Evolutionary conservation across 805 yeast genomes (phyloP).

Genomic region (Torulaspora maleeae): DNA sequence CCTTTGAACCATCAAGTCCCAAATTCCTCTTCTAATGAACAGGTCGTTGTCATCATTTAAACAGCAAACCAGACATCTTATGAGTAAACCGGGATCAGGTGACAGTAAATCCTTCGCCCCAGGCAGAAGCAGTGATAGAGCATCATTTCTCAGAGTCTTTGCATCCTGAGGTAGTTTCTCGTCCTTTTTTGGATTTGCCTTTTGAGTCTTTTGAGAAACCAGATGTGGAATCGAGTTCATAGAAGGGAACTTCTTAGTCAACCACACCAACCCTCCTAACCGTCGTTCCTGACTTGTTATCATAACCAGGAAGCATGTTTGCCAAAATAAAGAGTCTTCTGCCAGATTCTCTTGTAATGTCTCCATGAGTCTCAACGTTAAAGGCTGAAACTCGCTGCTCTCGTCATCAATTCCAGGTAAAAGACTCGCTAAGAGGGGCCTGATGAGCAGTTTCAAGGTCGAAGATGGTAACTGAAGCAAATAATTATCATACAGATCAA

Average conservation of each 20-base stretch:
- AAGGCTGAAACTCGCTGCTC: conserved; percentile 71
- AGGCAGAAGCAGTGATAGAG: conserved; percentile 35
- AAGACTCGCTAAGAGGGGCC: conserved; percentile 68
- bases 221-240: conserved; percentile 41
- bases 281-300: conserved; percentile 75
- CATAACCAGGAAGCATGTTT: conserved; percentile 65
- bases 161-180: conserved; percentile 17
- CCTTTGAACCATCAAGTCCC: conserved; percentile 69
- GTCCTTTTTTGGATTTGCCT: conserved; percentile 7
- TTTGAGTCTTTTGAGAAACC: conserved; percentile 14
- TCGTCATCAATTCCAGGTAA: conserved; percentile 92
- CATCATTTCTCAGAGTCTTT: conserved; percentile 34
- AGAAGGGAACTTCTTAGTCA: conserved; percentile 54
- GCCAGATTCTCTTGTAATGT: conserved; percentile 50
- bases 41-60: conserved; percentile 59
- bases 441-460: conserved; percentile 51
- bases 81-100: conserved; percentile 75
- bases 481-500: conserved; percentile 55
- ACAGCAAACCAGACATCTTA: conserved; percentile 70
- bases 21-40: conserved; percentile 80
- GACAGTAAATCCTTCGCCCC: conserved; percentile 58
- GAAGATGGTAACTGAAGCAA: conserved; percentile 49
- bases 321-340: conserved; percentile 84
- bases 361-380: conserved; percentile 57
- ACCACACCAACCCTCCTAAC: conserved; percentile 79